phyloP scores from a whole-genome alignment of 345 rosid genomes.

The Citrus sp. region DNA sequence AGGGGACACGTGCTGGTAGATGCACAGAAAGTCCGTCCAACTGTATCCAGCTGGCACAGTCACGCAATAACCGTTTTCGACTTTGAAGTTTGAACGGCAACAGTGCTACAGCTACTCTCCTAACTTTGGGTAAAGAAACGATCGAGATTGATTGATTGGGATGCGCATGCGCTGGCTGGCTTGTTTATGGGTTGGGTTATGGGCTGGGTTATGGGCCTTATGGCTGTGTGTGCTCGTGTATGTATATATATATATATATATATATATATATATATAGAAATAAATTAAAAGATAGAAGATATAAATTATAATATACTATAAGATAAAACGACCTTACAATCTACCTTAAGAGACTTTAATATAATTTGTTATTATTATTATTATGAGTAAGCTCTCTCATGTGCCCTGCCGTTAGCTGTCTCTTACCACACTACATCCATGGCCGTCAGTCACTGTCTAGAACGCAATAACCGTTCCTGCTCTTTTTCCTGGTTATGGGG shows the following conservation, averaged over 20 bases:
- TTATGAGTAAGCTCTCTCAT: background rate
- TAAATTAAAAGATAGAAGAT: too few species aligned
- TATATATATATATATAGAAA: too few species aligned
- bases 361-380: background rate
- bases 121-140: background rate
- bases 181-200: too few species aligned
- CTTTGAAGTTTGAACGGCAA: background rate
- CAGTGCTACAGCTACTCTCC: background rate
- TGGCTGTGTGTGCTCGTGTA: too few species aligned
- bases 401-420: conserved; percentile 14
- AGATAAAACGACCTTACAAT: too few species aligned
- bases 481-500: too few species aligned
- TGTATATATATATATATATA: too few species aligned
- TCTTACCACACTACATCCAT: background rate
- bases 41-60: conserved; percentile 27
- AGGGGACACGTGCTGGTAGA: background rate
- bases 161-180: too few species aligned
- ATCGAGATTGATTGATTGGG: background rate
- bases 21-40: conserved; percentile 13
- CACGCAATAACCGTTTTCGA: conserved; percentile 18
- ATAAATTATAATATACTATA: too few species aligned
- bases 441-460: background rate
- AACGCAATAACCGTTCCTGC: too few species aligned
- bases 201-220: too few species aligned
- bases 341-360: too few species aligned